Evolutionary conservation across 768 basidiomycete species (phyloP), one percentile per base, ranked within the genome.

Genomic region (Podaxis sp.): DNA sequence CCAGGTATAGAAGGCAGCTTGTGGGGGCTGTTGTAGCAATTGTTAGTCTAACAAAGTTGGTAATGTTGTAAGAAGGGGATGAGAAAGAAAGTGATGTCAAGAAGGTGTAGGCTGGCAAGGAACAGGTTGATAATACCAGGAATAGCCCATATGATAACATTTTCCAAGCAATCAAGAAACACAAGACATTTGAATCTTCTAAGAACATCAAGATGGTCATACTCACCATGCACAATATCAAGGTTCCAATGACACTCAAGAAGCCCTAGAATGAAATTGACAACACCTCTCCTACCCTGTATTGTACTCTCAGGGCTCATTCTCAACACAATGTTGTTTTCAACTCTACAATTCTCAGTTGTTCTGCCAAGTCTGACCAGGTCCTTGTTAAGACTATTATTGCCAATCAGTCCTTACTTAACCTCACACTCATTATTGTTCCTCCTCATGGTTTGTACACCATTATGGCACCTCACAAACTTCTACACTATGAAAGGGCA

Each of bases 61-160:
- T 64, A 37, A 65, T 67, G 56, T 66, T 77, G 33, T 68, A 68
- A 10, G 76, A 76, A 56, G 75, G 72, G 40, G 73, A 75, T 37
- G 74, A 71, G 56, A 62, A 64, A 44, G 63, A 59, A 4, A 57
- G 48, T 3, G 48, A 58, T 28, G 26, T 58, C 30, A 36, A 58
- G 37, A 33, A 33, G 54, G 33, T 56, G 63, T 52, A 58, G 28
- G 51, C 62, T 68, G 55, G 69, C 64, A 63, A 65, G 64, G 55
- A 62, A 1, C 22, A 49, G 40, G 12, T 68, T 15, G 58, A 64
- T 37, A 64, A 77, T 71, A 69, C 72, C 48, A 69, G 69, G 15
- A 41, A 15, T 24, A 38, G 41, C n/a, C 7, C 26, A 58, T 67
- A 76, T 66, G 64, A 56, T 63, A 50, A 68, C 54, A 28, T 67